Base-by-base conservation (phyloP, 768 basidiomycete genomes). In the Crepidotus variabilis region DNA sequence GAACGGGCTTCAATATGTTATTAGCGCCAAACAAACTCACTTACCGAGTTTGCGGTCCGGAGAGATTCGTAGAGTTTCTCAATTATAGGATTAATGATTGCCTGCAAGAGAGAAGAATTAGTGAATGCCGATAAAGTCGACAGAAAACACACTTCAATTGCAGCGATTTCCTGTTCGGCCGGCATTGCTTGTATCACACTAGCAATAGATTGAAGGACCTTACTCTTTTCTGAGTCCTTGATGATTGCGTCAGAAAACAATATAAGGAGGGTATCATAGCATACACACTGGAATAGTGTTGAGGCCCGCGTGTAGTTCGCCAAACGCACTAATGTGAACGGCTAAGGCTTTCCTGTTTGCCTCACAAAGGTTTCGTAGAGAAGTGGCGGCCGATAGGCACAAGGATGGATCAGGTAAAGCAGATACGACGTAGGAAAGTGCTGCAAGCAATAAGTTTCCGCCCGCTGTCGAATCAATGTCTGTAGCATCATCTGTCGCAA, bases 181-280 rank as follows among this genome's bases (percentile, higher is more conserved):
- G 91, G 87, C 50, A 98, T 71, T 0, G 94, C 95, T 64, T 97
- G 92, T 32, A 97, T 90, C 2, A 98, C 92, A 60, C 94, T 96
- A 1, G 92, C 86, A 51, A 98, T 95, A 0, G 90, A 92, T 67
- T 97, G 90, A 47, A 97, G 74, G 0, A 97, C 91, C 71, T 95
- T 97, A 61, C 85, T 83, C 71, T 90, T 90, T 70, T 96, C 94
- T 20, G 86, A 84, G 62, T 92, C 90, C 87, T 90, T 61, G 2
- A 13, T 16, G 6, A 34, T 28, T 4, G 7, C 14, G 23, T 43
- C 33, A 28, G 36, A 14, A n/a, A 39, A 36, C 34, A 32, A 16
- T 39, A 22, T 21, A n/a, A 22, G 23, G 5, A 50, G 34, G 47
- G 47, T 21, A 21, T 22, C 21, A 43, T 33, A 36, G 54, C 36